Evolutionary conservation across 768 basidiomycete species (phyloP), one percentile per base, ranked within the genome.

Genomic region (Gloeopeniophorella convolvens): DNA sequence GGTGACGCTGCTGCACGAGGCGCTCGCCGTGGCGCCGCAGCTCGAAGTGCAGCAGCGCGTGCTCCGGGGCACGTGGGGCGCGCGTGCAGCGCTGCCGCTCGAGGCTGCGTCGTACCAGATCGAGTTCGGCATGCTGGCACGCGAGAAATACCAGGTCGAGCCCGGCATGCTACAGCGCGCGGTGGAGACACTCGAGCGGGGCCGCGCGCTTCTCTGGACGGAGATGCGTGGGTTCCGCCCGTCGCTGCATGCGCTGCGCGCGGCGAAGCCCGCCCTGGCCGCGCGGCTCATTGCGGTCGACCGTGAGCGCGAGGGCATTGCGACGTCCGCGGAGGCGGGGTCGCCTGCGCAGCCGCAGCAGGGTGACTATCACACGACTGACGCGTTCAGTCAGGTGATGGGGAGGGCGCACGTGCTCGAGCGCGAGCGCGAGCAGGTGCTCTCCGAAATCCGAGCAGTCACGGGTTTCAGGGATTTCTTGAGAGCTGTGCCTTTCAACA

Each of bases 171-270:
- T n/a, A n/a, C n/a, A n/a, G n/a, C 15, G 7, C 23, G 55, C 52
- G 0, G 23, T 56, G 2, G 56, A 56, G 36, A 33, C 11, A 15
- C 37, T 57, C 12, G 56, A 57, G 32, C 35, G 16, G 23, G 56
- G 56, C 2, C 55, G 56, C 3, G 28, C 34, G 1, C 30, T 57
- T 12, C 47, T 57, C n/a, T 57, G 56, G 55, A 42, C 44, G 26
- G 47, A 57, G 35, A 42, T 57, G 40, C 54, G 47, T 8, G 44
- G 45, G 7, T 35, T 57, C 18, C 56, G 56, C 21, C 34, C 27
- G 4, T 45, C 48, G 28, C 31, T 57, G 11, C 56, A 57, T 21
- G 31, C 28, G 21, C 49, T 57, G 11, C 37, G 48, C 20, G 28
- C 42, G 21, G 21, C 36, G 33, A 9, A 28, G 4, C 41, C 48